Percentiles rank a stretch among this genome's conserved stretches.
These are phyloP conservation scores for Moringa oleifera DNA, from an alignment of 345 rosid species.

Conservation along the genomic window DNA sequence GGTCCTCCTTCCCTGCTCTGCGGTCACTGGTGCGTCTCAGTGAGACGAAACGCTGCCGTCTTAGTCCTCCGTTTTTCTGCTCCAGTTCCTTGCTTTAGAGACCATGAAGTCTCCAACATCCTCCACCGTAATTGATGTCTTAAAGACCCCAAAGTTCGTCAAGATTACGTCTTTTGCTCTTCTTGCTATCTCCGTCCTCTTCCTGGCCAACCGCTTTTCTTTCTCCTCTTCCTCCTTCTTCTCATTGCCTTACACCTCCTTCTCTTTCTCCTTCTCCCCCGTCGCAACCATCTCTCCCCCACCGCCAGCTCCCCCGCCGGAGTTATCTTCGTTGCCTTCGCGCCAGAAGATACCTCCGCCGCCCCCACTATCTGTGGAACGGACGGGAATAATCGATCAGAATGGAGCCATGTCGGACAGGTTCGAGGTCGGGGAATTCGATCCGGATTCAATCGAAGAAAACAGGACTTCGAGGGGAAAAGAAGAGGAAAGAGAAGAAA, in stretches of 20 bases:
- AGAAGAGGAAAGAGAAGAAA: slow-evolving; percentile 9
- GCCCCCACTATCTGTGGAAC: slow-evolving; percentile 27
- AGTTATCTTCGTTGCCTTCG: background rate
- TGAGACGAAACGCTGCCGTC: too few relatives aligned
- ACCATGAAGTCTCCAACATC: background rate
- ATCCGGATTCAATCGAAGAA: slow-evolving; percentile 27
- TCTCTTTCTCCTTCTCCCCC: slow-evolving; percentile 10
- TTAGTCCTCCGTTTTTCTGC: too few relatives aligned
- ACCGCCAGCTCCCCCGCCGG: slow-evolving; percentile 15
- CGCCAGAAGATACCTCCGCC: slow-evolving; percentile 14
- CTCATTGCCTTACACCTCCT: too few relatives aligned
- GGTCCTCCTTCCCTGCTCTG: too few relatives aligned
- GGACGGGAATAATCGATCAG: slow-evolving; percentile 57
- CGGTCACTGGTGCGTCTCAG: too few relatives aligned
- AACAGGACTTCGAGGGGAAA: slow-evolving; percentile 11
- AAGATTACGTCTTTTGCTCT: slow-evolving; percentile 31
- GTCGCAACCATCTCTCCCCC: slow-evolving; percentile 10
- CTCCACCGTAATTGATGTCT: slow-evolving; percentile 10
- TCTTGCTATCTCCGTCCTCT: slow-evolving; percentile 23
- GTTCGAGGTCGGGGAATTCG: slow-evolving; percentile 40
- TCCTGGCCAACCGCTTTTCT: slow-evolving; percentile 26
- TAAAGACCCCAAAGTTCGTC: slow-evolving; percentile 36
- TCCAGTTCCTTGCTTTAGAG: background rate
- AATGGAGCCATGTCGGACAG: slow-evolving; percentile 49
- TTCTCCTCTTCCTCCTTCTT: slow-evolving; percentile 17